phyloP scores from a whole-genome alignment of 1,139 yeast species.

The Suhomyces taliae region DNA sequence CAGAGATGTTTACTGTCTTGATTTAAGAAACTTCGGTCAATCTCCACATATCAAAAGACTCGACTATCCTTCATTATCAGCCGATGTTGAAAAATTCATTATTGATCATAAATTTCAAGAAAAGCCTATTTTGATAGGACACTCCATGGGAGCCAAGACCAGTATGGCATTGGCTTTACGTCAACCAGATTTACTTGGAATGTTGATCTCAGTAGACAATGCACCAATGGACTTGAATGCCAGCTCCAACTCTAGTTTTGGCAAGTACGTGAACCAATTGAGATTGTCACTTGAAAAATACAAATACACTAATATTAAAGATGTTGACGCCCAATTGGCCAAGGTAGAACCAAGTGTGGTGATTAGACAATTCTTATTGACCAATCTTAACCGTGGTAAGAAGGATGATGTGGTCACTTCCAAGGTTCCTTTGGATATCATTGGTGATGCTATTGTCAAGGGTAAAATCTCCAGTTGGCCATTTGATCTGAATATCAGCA shows the following conservation, averaged over 20 bases:
- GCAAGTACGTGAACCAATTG: slow-evolving; percentile 66
- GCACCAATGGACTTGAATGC: slow-evolving; percentile 72
- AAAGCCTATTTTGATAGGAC: slow-evolving; percentile 79
- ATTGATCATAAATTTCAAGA: slow-evolving; percentile 36
- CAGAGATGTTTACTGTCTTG: slow-evolving; percentile 66
- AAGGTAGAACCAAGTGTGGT: slow-evolving; percentile 59
- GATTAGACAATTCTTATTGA: slow-evolving; percentile 77
- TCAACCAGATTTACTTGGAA: slow-evolving; percentile 61
- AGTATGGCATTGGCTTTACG: slow-evolving; percentile 86
- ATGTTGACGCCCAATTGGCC: slow-evolving; percentile 65
- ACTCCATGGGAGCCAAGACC: slow-evolving; percentile 96
- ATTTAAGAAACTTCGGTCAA: slow-evolving; percentile 88
- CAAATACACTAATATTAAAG: slow-evolving; percentile 53
- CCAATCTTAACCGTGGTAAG: slow-evolving; percentile 58
- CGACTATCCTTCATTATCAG: slow-evolving; percentile 79
- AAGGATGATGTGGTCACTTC: slow-evolving; percentile 37
- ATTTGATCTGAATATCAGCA: slow-evolving; percentile 50
- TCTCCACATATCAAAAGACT: slow-evolving; percentile 73
- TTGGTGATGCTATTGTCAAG: slow-evolving; percentile 61
- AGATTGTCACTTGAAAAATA: slow-evolving; percentile 49
- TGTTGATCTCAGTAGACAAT: slow-evolving; percentile 81
- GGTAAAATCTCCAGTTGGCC: slow-evolving; percentile 81
- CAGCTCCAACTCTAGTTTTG: slow-evolving; percentile 51
- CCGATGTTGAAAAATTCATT: slow-evolving; percentile 78
- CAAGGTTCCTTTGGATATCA: slow-evolving; percentile 70